Evolutionary conservation across 768 basidiomycete genomes (phyloP).

Genomic region (Lentinula lateritia): DNA sequence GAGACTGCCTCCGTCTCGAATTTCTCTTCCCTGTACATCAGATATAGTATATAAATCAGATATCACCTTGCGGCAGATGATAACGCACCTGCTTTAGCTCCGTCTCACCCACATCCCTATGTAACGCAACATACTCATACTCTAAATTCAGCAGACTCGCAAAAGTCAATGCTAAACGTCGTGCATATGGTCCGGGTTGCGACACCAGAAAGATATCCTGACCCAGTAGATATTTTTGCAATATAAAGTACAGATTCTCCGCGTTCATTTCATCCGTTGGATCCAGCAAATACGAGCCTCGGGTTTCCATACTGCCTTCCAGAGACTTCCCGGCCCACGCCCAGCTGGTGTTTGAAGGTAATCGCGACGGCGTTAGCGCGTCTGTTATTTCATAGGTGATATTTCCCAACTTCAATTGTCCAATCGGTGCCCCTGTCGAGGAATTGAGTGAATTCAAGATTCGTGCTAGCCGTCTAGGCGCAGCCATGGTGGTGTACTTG

Average conservation of each 20-base stretch:
- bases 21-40: conserved; percentile 46
- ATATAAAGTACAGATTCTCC: conserved; percentile 57
- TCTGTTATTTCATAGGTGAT: conserved; percentile 51
- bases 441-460: conserved; percentile 40
- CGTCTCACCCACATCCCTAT: conserved; percentile 65
- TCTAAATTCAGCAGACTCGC: conserved; percentile 56
- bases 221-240: conserved; percentile 64
- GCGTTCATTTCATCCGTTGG: conserved; percentile 44
- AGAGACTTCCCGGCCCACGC: neutral
- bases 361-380: conserved; percentile 39
- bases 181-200: conserved; percentile 47
- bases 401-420: conserved; percentile 51
- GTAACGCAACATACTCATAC: conserved; percentile 64
- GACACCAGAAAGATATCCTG: conserved; percentile 65
- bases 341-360: conserved; percentile 33
- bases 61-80: neutral
- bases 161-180: conserved; percentile 3
- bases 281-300: conserved; percentile 36
- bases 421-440: conserved; percentile 31
- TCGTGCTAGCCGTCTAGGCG: conserved; percentile 42
- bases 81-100: conserved; percentile 55
- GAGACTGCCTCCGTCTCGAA: conserved; percentile 52
- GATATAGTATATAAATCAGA: too few species aligned
- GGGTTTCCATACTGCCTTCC: neutral
- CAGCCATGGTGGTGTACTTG: neutral